Evolutionary conservation across 495 filamentous ascomycete genomes (phyloP).

Genomic region (Trichoderma orchidacearum): DNA sequence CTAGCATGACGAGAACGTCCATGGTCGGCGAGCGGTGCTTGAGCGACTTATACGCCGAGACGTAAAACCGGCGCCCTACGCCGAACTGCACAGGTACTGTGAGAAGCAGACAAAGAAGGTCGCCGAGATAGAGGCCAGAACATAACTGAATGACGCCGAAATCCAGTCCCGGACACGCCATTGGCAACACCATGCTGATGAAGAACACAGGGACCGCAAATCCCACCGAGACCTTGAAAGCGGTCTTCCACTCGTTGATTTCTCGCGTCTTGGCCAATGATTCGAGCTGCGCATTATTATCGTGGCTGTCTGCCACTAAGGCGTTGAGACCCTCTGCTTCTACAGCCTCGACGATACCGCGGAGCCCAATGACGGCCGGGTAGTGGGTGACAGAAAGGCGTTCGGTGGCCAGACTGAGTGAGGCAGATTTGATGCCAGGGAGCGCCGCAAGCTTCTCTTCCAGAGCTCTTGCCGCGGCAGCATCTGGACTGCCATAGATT

Average conservation of each 20-base stretch:
- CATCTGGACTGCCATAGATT: slow-evolving; percentile 66
- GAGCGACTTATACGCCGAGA: slow-evolving; percentile 79
- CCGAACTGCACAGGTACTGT: slow-evolving; percentile 95
- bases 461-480: slow-evolving; percentile 52
- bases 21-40: slow-evolving; percentile 87
- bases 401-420: slow-evolving; percentile 54
- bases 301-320: slow-evolving; percentile 76
- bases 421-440: slow-evolving; percentile 58
- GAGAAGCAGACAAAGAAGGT: slow-evolving; percentile 65
- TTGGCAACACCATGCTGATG: slow-evolving; percentile 83
- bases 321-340: slow-evolving; percentile 78
- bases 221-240: slow-evolving; percentile 56
- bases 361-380: slow-evolving; percentile 58
- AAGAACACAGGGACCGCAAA: slow-evolving; percentile 90
- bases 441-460: slow-evolving; percentile 52
- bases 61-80: slow-evolving; percentile 85
- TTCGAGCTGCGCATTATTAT: slow-evolving; percentile 94
- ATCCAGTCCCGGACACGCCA: slow-evolving; percentile 58
- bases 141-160: slow-evolving; percentile 52
- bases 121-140: slow-evolving; percentile 76
- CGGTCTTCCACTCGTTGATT: slow-evolving; percentile 78
- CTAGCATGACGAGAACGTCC: slow-evolving; percentile 91
- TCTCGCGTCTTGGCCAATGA: slow-evolving; percentile 93
- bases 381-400: slow-evolving; percentile 58
- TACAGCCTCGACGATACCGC: slow-evolving; percentile 67